phyloP scores from a whole-genome alignment of 169 alveolate species.

The Plasmodium falciparum region DNA sequence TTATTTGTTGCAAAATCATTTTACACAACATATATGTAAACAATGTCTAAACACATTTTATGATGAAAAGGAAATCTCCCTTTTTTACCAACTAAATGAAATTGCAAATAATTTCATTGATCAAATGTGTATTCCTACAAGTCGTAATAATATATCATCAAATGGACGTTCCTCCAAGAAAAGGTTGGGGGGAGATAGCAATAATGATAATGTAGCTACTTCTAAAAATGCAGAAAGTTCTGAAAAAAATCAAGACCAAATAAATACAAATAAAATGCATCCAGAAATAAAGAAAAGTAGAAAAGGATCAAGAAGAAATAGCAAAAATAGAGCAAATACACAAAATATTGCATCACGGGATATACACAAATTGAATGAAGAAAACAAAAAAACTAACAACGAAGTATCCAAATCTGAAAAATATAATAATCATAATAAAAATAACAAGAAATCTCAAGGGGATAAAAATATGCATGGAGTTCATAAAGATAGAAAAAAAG shows the following conservation, averaged over 20 bases:
- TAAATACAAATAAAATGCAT: not conserved
- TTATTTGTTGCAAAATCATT: too few species aligned
- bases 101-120: not conserved
- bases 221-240: not conserved
- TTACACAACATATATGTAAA: slow-evolving; percentile 18
- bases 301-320: too few species aligned
- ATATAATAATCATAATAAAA: too few species aligned
- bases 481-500: not conserved
- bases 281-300: slow-evolving; percentile 6
- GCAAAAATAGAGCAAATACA: too few species aligned
- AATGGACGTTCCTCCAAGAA: too few species aligned
- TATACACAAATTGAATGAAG: too few species aligned
- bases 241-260: not conserved
- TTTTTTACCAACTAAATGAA: not conserved
- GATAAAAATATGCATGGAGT: not conserved
- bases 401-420: too few species aligned
- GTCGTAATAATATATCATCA: too few species aligned
- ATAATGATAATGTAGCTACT: not conserved
- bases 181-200: too few species aligned
- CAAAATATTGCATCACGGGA: too few species aligned
- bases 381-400: too few species aligned
- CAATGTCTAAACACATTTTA: slow-evolving; percentile 51
- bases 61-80: slow-evolving; percentile 6
- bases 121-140: too few species aligned
- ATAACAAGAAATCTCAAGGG: not conserved